These are phyloP conservation scores for Talaromyces liani DNA, from an alignment of 495 filamentous ascomycete species.

Conservation along the genomic window DNA sequence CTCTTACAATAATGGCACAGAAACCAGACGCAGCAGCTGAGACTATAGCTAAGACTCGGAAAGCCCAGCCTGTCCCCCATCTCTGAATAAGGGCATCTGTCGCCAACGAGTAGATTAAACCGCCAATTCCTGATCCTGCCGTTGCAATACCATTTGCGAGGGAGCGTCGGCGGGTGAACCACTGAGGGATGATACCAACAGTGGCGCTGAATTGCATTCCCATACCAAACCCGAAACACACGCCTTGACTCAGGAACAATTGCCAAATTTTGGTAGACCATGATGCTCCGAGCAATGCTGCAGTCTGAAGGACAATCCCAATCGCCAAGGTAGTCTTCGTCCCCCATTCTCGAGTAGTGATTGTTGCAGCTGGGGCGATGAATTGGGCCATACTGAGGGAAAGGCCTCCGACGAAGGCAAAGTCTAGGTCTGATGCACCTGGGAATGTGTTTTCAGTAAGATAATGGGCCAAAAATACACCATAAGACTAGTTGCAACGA, in stretches of 20 bases:
- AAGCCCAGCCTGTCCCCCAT: constrained; percentile 61
- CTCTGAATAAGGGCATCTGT: constrained; percentile 49
- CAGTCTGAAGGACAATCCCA: constrained; percentile 52
- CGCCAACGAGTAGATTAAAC: constrained; percentile 51
- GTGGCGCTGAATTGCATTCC: constrained; percentile 70
- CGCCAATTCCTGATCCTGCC: constrained; percentile 68
- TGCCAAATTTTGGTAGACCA: constrained; percentile 67
- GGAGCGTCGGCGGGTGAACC: constrained; percentile 63
- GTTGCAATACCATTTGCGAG: constrained; percentile 69
- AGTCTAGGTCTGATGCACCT: constrained; percentile 49
- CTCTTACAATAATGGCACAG: constrained; percentile 53
- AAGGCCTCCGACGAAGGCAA: constrained; percentile 68
- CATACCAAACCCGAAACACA: constrained; percentile 68
- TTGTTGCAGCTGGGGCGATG: constrained; percentile 57
- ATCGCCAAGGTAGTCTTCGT: constrained; percentile 50
- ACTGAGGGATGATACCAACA: constrained; percentile 66
- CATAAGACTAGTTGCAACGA: constrained; percentile 33
- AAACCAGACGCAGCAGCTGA: constrained; percentile 56
- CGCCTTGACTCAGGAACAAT: constrained; percentile 66
- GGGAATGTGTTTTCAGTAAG: constrained; percentile 52
- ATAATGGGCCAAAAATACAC: constrained; percentile 67
- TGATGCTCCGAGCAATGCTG: constrained; percentile 56
- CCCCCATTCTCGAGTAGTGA: constrained; percentile 44
- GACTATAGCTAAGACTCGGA: constrained; percentile 64
- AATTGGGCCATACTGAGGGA: constrained; percentile 59